Conservation (phyloP, 768 basidiomycete genomes). For the Serendipita sp. region DNA sequence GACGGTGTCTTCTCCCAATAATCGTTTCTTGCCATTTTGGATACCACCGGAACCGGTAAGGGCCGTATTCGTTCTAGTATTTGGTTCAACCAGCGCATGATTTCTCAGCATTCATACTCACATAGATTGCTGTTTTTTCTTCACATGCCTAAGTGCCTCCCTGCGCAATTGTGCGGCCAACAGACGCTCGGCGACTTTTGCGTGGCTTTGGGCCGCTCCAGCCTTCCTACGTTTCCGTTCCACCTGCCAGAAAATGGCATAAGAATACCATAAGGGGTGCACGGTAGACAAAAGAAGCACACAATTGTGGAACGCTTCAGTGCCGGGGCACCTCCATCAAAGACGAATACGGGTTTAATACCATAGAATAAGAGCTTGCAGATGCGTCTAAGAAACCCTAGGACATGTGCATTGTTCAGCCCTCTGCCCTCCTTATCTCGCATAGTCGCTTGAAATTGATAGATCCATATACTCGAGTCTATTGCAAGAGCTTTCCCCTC, state of each 20-base stretch:
- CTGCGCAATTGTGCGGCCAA: conserved; percentile 87
- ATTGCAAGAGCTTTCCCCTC: conserved; percentile 95
- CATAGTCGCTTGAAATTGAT: conserved; percentile 99
- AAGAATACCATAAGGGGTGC: conserved; percentile 6
- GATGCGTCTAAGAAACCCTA: conserved; percentile 81
- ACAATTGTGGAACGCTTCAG: conserved; percentile 85
- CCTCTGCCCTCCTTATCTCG: conserved; percentile 88
- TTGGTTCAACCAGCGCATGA: too few relatives aligned
- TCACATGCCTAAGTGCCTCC: conserved; percentile 60
- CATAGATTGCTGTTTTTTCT: conserved; percentile 20
- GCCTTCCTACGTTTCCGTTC: conserved; percentile 83
- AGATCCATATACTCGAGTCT: conserved; percentile 98
- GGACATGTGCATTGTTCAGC: conserved; percentile 82
- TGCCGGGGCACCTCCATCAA: conserved; percentile 89
- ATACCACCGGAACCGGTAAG: conserved; percentile 30
- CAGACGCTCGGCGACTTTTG: conserved; percentile 76
- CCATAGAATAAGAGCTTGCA: conserved; percentile 93
- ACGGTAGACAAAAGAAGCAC: conserved; percentile 18
- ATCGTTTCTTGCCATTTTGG: conserved; percentile 17
- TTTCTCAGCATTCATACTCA: background rate
- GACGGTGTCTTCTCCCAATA: conserved; percentile 55
- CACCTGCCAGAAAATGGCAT: conserved; percentile 30
- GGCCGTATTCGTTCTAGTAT: conserved; percentile 27
- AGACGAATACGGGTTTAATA: conserved; percentile 96
- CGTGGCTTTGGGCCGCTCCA: conserved; percentile 76